Percentiles rank a stretch among this genome's conserved stretches.
Evolutionary conservation across 805 yeast species (phyloP).

Genomic region (Yarrowia bubula): DNA sequence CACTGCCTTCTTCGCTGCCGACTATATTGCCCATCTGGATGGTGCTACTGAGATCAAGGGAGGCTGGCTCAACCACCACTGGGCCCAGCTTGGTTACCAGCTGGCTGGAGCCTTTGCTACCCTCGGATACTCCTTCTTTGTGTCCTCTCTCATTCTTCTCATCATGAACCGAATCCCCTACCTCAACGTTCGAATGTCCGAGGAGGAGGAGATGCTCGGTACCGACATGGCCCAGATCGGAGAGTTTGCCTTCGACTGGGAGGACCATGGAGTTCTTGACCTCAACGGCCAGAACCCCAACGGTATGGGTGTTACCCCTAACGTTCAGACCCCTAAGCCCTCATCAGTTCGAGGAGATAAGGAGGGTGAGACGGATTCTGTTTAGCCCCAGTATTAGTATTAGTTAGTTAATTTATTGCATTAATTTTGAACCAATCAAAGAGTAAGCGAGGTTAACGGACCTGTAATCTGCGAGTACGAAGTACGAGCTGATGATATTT

Average conservation of each 20-base stretch:
- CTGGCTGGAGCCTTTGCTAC: conserved; percentile 77
- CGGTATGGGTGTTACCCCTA: conserved; percentile 19
- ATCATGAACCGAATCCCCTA: conserved; percentile 78
- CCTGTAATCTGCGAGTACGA: too few species aligned
- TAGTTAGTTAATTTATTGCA: conserved; percentile 15
- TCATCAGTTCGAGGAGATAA: not conserved
- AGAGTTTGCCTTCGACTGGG: conserved; percentile 62
- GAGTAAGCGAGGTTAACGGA: too few species aligned
- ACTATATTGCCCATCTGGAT: conserved; percentile 82
- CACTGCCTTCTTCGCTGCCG: conserved; percentile 94
- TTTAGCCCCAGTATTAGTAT: not conserved
- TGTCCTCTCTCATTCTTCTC: conserved; percentile 69
- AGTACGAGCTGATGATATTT: too few species aligned
- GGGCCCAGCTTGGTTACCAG: conserved; percentile 87
- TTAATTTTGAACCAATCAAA: conserved; percentile 12
- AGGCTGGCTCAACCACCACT: conserved; percentile 94
- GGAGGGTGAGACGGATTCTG: conserved; percentile 22
- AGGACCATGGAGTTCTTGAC: conserved; percentile 28
- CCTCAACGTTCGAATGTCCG: conserved; percentile 77
- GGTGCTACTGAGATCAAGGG: conserved; percentile 65
- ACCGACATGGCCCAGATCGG: conserved; percentile 90
- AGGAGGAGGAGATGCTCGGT: conserved; percentile 88
- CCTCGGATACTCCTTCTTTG: conserved; percentile 73
- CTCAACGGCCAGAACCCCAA: conserved; percentile 2
- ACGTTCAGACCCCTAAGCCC: conserved; percentile 21